Percentiles rank a stretch among this genome's conserved stretches.
These are phyloP conservation scores for Tuber brumale DNA, from an alignment of 495 filamentous ascomycete species.

Conservation along the genomic window DNA sequence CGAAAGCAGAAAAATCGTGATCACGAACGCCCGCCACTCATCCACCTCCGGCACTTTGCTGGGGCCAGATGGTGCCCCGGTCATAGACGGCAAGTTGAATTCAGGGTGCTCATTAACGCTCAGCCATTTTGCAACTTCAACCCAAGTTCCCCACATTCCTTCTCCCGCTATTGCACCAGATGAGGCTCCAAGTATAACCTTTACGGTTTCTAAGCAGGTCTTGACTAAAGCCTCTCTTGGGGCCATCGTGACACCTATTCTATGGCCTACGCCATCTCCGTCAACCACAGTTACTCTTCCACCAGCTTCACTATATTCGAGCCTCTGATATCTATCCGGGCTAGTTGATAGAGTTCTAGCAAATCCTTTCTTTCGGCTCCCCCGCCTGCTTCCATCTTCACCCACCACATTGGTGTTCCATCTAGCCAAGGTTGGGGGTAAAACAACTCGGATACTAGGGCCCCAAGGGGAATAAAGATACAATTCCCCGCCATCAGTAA, in stretches of 20 bases:
- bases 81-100: slow-evolving; percentile 4
- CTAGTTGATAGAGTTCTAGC: slow-evolving; percentile 38
- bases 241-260: slow-evolving; percentile 38
- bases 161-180: slow-evolving; percentile 31
- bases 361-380: slow-evolving; percentile 40
- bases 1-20: slow-evolving; percentile 62
- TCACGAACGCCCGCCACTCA: slow-evolving; percentile 74
- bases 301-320: slow-evolving; percentile 39
- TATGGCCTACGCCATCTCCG: slow-evolving; percentile 39
- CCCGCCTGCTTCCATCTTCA: slow-evolving; percentile 40
- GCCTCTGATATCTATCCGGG: slow-evolving; percentile 34
- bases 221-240: slow-evolving; percentile 37
- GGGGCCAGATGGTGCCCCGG: slow-evolving; percentile 19
- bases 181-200: slow-evolving; percentile 33
- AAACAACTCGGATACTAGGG: slow-evolving; percentile 51
- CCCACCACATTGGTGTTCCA: slow-evolving; percentile 43
- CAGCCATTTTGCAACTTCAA: slow-evolving; percentile 35
- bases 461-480: slow-evolving; percentile 73
- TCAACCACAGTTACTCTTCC: slow-evolving; percentile 40
- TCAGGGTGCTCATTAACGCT: slow-evolving; percentile 21
- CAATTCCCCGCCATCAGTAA: slow-evolving; percentile 61
- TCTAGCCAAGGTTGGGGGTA: slow-evolving; percentile 45
- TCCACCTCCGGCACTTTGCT: slow-evolving; percentile 27
- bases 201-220: slow-evolving; percentile 33
- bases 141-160: slow-evolving; percentile 35